These are phyloP conservation scores for Xerocomus nothofagi DNA, from an alignment of 1,284 basidiomycete genomes.

Conservation along the genomic window DNA sequence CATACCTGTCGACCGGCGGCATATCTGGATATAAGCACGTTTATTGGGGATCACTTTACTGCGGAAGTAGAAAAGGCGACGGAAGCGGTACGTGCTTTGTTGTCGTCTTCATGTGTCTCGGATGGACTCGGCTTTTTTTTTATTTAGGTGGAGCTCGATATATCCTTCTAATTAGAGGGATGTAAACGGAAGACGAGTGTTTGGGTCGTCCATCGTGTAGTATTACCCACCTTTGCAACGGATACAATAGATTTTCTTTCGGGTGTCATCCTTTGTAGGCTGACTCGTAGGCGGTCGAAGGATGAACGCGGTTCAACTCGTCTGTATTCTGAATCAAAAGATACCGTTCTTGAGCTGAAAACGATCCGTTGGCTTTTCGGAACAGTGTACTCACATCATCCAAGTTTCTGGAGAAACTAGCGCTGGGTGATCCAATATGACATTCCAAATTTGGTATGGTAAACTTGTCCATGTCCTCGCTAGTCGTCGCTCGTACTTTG, in stretches of 20 bases:
- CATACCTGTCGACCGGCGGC: constrained; percentile 33
- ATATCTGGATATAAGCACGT: constrained; percentile 33
- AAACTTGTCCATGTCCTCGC: constrained; percentile 14
- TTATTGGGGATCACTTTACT: constrained; percentile 32
- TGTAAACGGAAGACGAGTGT: constrained; percentile 5
- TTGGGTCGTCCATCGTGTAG: background rate
- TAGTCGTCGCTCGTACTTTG: constrained; percentile 4
- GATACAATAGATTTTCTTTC: background rate
- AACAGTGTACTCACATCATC: background rate
- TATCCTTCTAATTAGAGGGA: constrained; percentile 28
- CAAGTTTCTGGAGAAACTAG: background rate
- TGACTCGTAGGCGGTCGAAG: background rate
- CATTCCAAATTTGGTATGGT: constrained; percentile 7
- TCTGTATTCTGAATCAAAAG: background rate
- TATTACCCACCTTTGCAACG: constrained; percentile 14
- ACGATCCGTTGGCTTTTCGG: background rate
- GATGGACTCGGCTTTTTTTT: constrained; percentile 7
- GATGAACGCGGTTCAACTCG: background rate
- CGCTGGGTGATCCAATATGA: too few species aligned
- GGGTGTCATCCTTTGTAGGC: background rate
- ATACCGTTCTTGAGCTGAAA: background rate
- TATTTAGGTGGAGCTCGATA: constrained; percentile 34
- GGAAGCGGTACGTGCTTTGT: constrained; percentile 26
- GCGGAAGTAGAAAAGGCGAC: constrained; percentile 32
- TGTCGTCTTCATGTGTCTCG: constrained; percentile 8